Percentiles rank a stretch among this genome's conserved stretches.
phyloP scores from a whole-genome alignment of 179 eudicot genomes.

The Dionaea muscipula region DNA sequence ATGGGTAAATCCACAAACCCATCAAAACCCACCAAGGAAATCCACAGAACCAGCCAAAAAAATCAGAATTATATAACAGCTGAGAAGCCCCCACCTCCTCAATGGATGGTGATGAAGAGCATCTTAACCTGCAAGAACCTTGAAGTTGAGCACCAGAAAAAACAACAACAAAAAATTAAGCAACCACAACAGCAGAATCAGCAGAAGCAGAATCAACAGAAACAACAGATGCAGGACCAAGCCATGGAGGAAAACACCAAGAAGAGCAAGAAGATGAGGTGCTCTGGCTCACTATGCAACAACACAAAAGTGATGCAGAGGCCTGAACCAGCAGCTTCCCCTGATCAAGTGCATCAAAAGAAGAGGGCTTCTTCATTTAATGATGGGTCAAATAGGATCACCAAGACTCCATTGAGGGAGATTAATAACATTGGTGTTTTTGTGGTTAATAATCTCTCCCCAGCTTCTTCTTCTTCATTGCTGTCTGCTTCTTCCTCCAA shows the following conservation, averaged over 20 bases:
- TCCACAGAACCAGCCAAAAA: conserved; percentile 15
- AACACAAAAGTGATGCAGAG: conserved; percentile 85
- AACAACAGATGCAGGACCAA: conserved; percentile 12
- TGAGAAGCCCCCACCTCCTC: conserved; percentile 36
- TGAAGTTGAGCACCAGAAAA: conserved; percentile 27
- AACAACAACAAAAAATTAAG: conserved; percentile 14
- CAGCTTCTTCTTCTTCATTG: conserved; percentile 12
- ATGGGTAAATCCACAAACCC: conserved; percentile 53
- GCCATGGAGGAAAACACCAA: conserved; percentile 24
- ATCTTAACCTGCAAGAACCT: conserved; percentile 72
- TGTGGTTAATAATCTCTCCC: conserved; percentile 11
- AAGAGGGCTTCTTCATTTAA: conserved; percentile 19
- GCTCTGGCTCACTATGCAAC: conserved; percentile 74
- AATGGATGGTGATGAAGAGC: conserved; percentile 64
- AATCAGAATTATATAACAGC: conserved; percentile 5
- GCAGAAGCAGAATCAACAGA: conserved; percentile 19
- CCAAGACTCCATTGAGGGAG: conserved; percentile 24
- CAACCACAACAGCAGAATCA: conserved; percentile 10
- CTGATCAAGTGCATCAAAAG: conserved; percentile 25
- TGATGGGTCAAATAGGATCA: conserved; percentile 37
- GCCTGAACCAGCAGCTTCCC: conserved; percentile 29
- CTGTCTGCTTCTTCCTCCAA: conserved; percentile 7
- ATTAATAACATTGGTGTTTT: conserved; percentile 10
- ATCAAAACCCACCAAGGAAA: conserved; percentile 36
- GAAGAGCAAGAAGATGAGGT: conserved; percentile 61